Conservation (phyloP, 345 rosid species). For the Salix brachista region DNA sequence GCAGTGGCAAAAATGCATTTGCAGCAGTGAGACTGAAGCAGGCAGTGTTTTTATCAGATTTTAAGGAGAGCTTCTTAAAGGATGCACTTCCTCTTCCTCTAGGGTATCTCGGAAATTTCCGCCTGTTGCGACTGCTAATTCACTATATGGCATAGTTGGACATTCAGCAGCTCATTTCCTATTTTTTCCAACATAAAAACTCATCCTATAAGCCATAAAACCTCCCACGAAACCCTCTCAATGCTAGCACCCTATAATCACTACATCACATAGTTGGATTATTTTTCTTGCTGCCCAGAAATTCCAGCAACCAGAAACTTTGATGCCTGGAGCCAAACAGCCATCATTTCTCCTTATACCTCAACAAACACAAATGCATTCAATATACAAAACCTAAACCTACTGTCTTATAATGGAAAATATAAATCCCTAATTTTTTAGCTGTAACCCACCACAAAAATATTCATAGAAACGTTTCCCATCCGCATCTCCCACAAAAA, state of each 20-base stretch:
- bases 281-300: background rate
- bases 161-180: background rate
- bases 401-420: background rate
- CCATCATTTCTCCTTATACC: background rate
- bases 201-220: background rate
- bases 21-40: no score
- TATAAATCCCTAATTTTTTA: background rate
- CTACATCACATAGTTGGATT: background rate
- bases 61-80: no score
- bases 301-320: background rate
- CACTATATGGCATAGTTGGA: no score
- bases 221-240: background rate
- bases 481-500: background rate
- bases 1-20: no score
- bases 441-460: background rate
- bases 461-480: background rate
- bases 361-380: background rate
- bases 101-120: no score
- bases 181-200: background rate
- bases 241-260: background rate
- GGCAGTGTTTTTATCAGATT: no score
- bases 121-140: background rate
- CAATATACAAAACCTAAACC: background rate
- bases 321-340: background rate
- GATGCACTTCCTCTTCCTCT: no score